phyloP scores from a whole-genome alignment of 805 yeast genomes.

The Komagataella mondaviorum region DNA sequence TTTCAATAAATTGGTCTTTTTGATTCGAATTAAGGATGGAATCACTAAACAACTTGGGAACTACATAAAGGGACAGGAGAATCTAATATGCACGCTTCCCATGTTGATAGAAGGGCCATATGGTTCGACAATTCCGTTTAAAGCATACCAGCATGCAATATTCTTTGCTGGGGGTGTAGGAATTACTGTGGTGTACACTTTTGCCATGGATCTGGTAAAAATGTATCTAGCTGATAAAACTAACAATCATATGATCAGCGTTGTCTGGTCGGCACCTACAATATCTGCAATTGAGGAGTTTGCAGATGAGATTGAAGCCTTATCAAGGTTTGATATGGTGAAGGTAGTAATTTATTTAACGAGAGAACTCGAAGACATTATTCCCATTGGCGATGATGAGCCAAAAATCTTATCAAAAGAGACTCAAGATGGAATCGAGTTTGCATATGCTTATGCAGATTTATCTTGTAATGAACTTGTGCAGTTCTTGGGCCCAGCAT shows the following conservation, averaged over 20 bases:
- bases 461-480: not conserved
- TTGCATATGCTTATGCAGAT: not conserved
- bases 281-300: not conserved
- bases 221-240: not conserved
- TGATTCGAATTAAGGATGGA: slow-evolving; percentile 31
- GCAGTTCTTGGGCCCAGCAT: not conserved
- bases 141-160: slow-evolving; percentile 37
- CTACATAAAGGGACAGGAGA: not conserved
- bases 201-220: slow-evolving; percentile 17
- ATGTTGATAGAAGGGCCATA: slow-evolving; percentile 57
- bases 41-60: slow-evolving; percentile 22
- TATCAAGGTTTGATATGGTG: not conserved
- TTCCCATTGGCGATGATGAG: not conserved
- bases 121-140: slow-evolving; percentile 38
- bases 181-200: slow-evolving; percentile 40
- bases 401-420: not conserved
- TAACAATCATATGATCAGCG: not conserved
- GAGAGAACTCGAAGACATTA: not conserved
- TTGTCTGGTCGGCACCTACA: not conserved
- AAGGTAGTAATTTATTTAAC: not conserved
- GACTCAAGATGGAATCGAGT: not conserved
- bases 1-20: not conserved
- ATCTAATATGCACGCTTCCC: not conserved
- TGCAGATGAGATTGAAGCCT: not conserved
- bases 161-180: slow-evolving; percentile 69